Percentiles rank a stretch among this genome's conserved stretches.
phyloP scores from a whole-genome alignment of 1,284 basidiomycete genomes.

The Ceratobasidium sp. region DNA sequence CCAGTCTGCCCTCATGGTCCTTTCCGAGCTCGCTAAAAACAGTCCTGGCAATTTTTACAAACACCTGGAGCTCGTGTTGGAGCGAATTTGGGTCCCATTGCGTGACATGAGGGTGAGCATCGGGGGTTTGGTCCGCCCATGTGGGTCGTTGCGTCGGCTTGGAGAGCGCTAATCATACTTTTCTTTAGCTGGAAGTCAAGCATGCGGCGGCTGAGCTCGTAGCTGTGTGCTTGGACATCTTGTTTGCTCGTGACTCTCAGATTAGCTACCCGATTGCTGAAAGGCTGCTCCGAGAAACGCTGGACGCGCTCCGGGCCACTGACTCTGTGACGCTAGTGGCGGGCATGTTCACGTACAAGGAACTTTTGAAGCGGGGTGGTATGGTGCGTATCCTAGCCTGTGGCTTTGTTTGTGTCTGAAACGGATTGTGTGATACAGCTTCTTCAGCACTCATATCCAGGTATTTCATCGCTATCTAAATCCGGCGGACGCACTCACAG shows the following conservation, averaged over 20 bases:
- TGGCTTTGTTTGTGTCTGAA: constrained; percentile 4
- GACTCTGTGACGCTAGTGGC: constrained; percentile 31
- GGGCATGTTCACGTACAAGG: constrained; percentile 36
- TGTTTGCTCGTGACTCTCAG: constrained; percentile 29
- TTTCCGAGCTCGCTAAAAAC: constrained; percentile 72
- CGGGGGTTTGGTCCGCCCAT: neutral
- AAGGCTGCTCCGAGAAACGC: constrained; percentile 9
- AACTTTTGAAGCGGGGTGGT: constrained; percentile 32
- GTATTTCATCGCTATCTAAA: constrained; percentile 17
- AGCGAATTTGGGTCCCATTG: constrained; percentile 89
- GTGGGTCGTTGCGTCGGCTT: neutral
- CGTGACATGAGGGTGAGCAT: constrained; percentile 54
- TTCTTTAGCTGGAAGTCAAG: constrained; percentile 35
- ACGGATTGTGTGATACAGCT: constrained; percentile 19
- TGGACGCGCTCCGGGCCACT: constrained; percentile 36
- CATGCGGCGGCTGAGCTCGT: constrained; percentile 38
- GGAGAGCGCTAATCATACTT: constrained; percentile 27
- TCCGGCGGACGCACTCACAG: neutral
- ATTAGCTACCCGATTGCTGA: constrained; percentile 36
- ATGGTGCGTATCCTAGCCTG: constrained; percentile 23
- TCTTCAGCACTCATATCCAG: constrained; percentile 41
- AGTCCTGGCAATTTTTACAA: constrained; percentile 87
- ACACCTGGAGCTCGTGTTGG: constrained; percentile 86
- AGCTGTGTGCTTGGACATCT: constrained; percentile 33
- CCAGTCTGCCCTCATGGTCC: constrained; percentile 32